These are phyloP conservation scores for Tetrapisispora iriomotensis DNA, from an alignment of 805 yeast species.

Conservation along the genomic window DNA sequence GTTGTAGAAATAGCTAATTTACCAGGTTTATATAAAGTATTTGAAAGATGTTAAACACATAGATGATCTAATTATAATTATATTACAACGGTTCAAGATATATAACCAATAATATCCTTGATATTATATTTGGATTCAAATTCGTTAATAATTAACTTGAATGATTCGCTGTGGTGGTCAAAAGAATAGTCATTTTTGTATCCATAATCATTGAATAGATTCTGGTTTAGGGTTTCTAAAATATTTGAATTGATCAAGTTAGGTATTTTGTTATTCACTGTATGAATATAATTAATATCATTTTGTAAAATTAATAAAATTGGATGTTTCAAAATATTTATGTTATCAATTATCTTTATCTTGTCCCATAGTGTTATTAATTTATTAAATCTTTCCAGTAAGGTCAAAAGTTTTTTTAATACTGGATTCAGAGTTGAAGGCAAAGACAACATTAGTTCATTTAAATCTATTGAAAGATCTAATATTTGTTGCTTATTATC, in stretches of 20 bases:
- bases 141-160: conserved; percentile 11
- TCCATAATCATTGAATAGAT: conserved; percentile 3
- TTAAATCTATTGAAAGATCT: conserved; percentile 9
- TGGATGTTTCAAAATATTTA: conserved; percentile 18
- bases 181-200: conserved; percentile 1
- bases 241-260: conserved; percentile 6
- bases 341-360: conserved; percentile 14
- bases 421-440: conserved; percentile 11
- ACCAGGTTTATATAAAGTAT: conserved; percentile 84
- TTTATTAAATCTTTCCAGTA: conserved; percentile 14
- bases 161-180: conserved; percentile 7
- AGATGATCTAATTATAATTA: background rate
- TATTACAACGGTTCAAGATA: background rate
- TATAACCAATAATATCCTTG: conserved; percentile 7
- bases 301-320: conserved; percentile 19
- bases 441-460: conserved; percentile 13
- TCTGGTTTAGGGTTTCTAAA: background rate
- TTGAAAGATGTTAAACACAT: conserved; percentile 72
- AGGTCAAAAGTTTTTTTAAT: conserved; percentile 6
- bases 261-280: conserved; percentile 6
- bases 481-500: background rate
- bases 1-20: conserved; percentile 81
- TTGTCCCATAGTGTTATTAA: conserved; percentile 18
- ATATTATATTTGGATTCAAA: conserved; percentile 17
- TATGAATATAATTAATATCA: conserved; percentile 14